These are phyloP conservation scores for Rutstroemia sydowiana DNA, from an alignment of 2,329 filamentous ascomycete species.

Conservation along the genomic window DNA sequence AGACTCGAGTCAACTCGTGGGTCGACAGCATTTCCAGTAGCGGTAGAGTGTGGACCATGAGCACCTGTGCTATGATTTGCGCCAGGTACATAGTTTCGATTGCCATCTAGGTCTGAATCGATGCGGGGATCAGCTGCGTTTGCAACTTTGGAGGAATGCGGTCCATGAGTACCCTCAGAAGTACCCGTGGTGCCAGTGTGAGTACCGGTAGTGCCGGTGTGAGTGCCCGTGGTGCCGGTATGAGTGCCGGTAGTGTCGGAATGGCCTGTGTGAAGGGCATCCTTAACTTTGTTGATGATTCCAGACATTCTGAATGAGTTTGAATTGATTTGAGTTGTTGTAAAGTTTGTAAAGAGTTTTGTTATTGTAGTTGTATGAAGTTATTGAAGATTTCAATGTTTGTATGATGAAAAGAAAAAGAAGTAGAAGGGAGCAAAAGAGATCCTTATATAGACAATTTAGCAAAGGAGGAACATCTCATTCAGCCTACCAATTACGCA, in stretches of 20 bases:
- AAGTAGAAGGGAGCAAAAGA: not conserved
- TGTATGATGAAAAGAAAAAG: not conserved
- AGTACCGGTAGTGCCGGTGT: conserved; percentile 4
- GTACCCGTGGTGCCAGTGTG: conserved; percentile 13
- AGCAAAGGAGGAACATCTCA: not conserved
- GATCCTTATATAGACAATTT: not conserved
- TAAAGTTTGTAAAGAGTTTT: not conserved
- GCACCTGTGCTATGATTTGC: not conserved
- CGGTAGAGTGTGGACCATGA: conserved; percentile 25
- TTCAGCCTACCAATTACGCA: not conserved
- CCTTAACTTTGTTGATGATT: conserved; percentile 41
- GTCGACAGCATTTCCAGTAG: conserved; percentile 40
- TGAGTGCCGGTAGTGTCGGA: not conserved
- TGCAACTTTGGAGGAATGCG: conserved; percentile 29
- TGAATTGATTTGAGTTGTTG: not conserved
- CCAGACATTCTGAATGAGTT: conserved; percentile 32
- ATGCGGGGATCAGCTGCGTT: conserved; percentile 34
- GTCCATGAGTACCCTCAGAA: conserved; percentile 20
- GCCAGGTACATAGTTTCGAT: conserved; percentile 24
- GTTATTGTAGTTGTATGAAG: not conserved
- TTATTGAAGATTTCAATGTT: not conserved
- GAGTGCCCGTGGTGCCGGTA: not conserved
- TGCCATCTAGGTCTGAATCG: conserved; percentile 38
- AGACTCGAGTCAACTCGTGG: conserved; percentile 44
- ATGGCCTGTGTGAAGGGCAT: conserved; percentile 29